Evolutionary conservation across 2,329 filamentous ascomycete genomes (phyloP).

Genomic region (Podosphaera fusca): DNA sequence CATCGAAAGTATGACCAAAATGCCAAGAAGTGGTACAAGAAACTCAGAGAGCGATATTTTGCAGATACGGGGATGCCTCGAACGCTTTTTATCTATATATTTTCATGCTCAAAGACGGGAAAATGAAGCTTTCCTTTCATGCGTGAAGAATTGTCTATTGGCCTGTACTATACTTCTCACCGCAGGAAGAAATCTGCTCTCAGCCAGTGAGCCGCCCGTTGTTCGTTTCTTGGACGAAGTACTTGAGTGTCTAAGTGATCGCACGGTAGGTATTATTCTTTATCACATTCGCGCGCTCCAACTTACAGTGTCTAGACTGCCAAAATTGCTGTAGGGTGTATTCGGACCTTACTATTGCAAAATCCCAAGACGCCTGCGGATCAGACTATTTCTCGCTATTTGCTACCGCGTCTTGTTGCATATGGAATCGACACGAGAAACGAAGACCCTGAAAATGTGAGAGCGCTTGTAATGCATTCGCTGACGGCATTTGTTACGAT

Average conservation of each 20-base stretch:
- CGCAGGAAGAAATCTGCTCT: slow-evolving; percentile 49
- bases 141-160: slow-evolving; percentile 81
- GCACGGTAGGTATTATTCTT: slow-evolving; percentile 29
- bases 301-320: slow-evolving; percentile 31
- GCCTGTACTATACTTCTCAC: slow-evolving; percentile 78
- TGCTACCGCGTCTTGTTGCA: slow-evolving; percentile 51
- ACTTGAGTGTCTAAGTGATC: slow-evolving; percentile 59
- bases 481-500: slow-evolving; percentile 46
- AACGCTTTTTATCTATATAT: slow-evolving; percentile 62
- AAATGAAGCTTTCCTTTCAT: slow-evolving; percentile 50
- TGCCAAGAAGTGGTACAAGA: slow-evolving; percentile 17
- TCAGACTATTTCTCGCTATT: slow-evolving; percentile 47
- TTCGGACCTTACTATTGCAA: slow-evolving; percentile 59
- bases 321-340: slow-evolving; percentile 75
- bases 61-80: slow-evolving; percentile 62
- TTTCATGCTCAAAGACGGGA: slow-evolving; percentile 55
- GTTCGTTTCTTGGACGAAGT: slow-evolving; percentile 56
- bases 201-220: slow-evolving; percentile 52
- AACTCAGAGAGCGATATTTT: slow-evolving; percentile 16
- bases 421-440: slow-evolving; percentile 49
- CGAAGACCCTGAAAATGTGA: slow-evolving; percentile 60
- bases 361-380: slow-evolving; percentile 38
- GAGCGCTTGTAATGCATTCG: slow-evolving; percentile 46
- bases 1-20: slow-evolving; percentile 45
- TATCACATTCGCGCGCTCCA: not conserved